Percentiles rank a stretch among this genome's conserved stretches.
Conservation (phyloP, 305 asterid species). For the Andrographis paniculata region DNA sequence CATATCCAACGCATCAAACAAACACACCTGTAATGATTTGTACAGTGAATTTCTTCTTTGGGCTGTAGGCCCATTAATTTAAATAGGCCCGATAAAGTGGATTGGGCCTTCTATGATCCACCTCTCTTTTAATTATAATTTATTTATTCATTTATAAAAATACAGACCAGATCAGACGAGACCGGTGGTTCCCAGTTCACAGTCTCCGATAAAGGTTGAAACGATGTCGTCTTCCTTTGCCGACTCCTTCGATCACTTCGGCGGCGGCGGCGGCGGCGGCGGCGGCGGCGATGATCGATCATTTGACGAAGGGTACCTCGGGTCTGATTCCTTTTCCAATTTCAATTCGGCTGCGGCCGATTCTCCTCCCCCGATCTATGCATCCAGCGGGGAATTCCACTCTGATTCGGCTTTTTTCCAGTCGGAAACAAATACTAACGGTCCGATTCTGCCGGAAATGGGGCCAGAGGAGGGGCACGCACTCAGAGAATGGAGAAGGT, state of each 20-base stretch:
- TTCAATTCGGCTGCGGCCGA: constrained; percentile 29
- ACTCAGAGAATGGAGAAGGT: constrained; percentile 86
- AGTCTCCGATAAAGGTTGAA: no score
- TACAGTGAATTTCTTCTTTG: no score
- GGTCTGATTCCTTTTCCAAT: constrained; percentile 31
- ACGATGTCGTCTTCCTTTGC: constrained; percentile 51
- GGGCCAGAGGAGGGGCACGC: constrained; percentile 48
- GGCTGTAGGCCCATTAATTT: no score
- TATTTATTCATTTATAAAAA: no score
- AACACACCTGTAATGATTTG: no score
- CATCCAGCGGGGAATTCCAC: constrained; percentile 25
- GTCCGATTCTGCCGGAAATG: constrained; percentile 50
- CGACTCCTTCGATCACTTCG: constrained; percentile 31
- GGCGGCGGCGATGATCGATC: constrained; percentile 27
- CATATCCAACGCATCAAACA: no score
- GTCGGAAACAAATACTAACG: constrained; percentile 23
- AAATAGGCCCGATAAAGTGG: no score
- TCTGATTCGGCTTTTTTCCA: constrained; percentile 38
- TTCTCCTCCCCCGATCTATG: constrained; percentile 34
- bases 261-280: no score
- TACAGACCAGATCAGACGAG: no score
- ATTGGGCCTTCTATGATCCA: no score
- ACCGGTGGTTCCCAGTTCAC: no score
- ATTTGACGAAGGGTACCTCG: constrained; percentile 32
- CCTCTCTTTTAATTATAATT: no score